Evolutionary conservation across 176 grass and related monocot species (phyloP), one percentile per base, ranked within the genome.

Genomic region (Juncus effusus): DNA sequence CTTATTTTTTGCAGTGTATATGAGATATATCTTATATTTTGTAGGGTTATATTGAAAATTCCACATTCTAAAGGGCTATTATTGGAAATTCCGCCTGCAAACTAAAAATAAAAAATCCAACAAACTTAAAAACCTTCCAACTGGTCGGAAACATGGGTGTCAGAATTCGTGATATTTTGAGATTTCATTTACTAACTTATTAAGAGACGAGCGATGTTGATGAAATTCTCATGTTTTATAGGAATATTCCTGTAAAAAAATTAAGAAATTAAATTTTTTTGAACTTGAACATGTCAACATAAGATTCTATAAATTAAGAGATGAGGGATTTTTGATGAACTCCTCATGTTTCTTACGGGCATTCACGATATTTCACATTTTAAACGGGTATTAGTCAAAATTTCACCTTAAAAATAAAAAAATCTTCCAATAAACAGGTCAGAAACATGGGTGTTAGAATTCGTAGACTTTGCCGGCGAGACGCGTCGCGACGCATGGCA

Each of bases 391-490:
- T 78, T 65, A 51, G 4, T 74, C 7, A 44, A 28, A 60, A 42
- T 4, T 72, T 7, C n/a, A 78, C 12, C 52, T 81, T 73, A 80
- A 59, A 28, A 28, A 28, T 28, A 28, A 28, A 28, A 28, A 28
- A 28, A 28, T 28, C 19, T 28, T 28, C 10, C 59, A 72, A 54
- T 64, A 44, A 70, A 75, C 84, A 96, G 92, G 66, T 96, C 87
- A 67, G 75, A 86, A 45, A 75, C 75, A 78, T 97, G 93, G 93
- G 75, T 84, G 51, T 79, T 97, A 74, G 93, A 97, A 83, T 97
- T 97, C 82, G 88, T 97, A 64, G 88, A 97, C 84, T 97, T 97
- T 84, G 89, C 88, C 15, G 77, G 93, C 59, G 88, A 97, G 62
- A 82, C 81, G 81, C 83, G 93, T 81, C 80, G 93, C 52, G 93